Percentiles rank a stretch among this genome's conserved stretches.
phyloP scores from a whole-genome alignment of 1,284 basidiomycete genomes.

The Cryptococcus floricola region DNA sequence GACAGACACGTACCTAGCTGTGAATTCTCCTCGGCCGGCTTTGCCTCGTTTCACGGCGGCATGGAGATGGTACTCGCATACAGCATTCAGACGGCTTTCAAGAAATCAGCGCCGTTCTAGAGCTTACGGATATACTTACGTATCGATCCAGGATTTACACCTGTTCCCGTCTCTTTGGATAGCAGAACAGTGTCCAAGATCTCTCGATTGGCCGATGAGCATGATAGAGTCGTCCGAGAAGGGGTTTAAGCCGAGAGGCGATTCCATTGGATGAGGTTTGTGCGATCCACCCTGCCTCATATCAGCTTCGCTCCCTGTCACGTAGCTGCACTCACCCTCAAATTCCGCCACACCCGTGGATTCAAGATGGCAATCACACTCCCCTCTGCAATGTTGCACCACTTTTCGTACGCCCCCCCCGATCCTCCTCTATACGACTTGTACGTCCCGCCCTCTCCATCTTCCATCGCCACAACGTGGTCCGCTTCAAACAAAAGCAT shows the following conservation, averaged over 20 bases:
- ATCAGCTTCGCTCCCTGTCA: not conserved
- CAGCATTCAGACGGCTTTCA: constrained; percentile 55
- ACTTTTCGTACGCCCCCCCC: constrained; percentile 81
- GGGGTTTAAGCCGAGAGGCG: constrained; percentile 83
- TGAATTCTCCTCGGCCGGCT: constrained; percentile 74
- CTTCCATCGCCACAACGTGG: constrained; percentile 51
- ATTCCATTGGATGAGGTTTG: constrained; percentile 67
- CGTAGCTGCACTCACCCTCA: constrained; percentile 59
- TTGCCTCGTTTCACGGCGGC: constrained; percentile 69
- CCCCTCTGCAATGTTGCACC: constrained; percentile 76
- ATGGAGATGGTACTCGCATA: constrained; percentile 87
- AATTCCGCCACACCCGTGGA: constrained; percentile 78
- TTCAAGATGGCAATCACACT: constrained; percentile 86
- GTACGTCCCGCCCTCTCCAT: constrained; percentile 48
- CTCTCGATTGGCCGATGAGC: constrained; percentile 78
- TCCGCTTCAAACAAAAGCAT: constrained; percentile 87
- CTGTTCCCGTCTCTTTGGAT: constrained; percentile 70
- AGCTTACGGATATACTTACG: constrained; percentile 49
- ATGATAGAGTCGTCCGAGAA: constrained; percentile 71
- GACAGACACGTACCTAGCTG: constrained; percentile 60
- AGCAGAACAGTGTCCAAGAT: constrained; percentile 78
- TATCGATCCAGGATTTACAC: constrained; percentile 84
- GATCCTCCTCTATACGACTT: constrained; percentile 81
- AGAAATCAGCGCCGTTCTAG: not conserved
- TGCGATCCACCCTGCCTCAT: constrained; percentile 17